phyloP scores from a whole-genome alignment of 2,329 filamentous ascomycete species.

The Exophiala calicioides region DNA sequence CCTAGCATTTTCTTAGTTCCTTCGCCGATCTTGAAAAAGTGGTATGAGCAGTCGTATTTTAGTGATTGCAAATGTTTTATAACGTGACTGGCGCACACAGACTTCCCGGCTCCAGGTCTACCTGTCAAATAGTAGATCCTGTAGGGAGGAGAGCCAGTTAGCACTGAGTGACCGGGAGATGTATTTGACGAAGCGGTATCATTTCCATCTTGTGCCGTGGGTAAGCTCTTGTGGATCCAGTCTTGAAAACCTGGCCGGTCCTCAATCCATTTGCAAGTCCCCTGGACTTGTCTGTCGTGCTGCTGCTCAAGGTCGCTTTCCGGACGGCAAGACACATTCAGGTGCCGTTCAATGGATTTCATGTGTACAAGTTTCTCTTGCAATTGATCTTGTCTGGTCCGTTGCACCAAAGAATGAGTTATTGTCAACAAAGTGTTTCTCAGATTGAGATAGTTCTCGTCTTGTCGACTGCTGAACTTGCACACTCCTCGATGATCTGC shows the following conservation, averaged over 20 bases:
- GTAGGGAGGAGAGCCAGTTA: not conserved
- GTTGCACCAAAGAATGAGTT: conserved; percentile 28
- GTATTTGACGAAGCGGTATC: not conserved
- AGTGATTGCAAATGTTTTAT: conserved; percentile 2
- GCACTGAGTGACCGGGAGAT: not conserved
- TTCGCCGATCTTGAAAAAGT: not conserved
- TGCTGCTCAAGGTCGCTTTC: conserved; percentile 5
- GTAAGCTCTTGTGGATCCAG: not conserved
- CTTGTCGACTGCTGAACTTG: conserved; percentile 37
- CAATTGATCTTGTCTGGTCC: not conserved
- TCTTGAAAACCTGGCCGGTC: not conserved
- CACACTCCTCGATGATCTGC: conserved; percentile 41
- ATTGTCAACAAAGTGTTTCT: conserved; percentile 34
- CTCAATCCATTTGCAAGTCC: conserved; percentile 4
- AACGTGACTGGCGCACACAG: conserved; percentile 4
- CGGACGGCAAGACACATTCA: not conserved
- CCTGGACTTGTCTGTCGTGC: not conserved
- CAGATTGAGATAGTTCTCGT: conserved; percentile 39
- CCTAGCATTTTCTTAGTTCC: not conserved
- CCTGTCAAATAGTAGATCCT: not conserved
- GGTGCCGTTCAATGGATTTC: not conserved
- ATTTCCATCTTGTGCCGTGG: not conserved
- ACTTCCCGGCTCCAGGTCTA: conserved; percentile 5
- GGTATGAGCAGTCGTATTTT: not conserved
- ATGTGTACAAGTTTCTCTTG: conserved; percentile 3